A percentile compares a stretch with the other conserved stretches of the same genome.
These are phyloP conservation scores for Trametes cingulata DNA, from an alignment of 768 basidiomycete genomes.

Conservation along the genomic window DNA sequence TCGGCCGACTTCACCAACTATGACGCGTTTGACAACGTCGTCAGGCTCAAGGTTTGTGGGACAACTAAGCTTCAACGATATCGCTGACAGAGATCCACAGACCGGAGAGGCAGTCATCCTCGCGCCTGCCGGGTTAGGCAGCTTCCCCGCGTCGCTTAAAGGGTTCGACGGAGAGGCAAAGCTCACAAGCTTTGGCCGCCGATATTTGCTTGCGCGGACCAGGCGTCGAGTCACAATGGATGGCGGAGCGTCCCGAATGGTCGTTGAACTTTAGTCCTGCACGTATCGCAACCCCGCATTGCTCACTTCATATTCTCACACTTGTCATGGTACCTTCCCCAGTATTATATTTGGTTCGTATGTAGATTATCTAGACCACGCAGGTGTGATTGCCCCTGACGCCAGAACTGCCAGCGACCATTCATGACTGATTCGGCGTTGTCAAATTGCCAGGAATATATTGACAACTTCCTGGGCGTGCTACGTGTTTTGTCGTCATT, in stretches of 20 bases:
- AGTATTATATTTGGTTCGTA: no score
- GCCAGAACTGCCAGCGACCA: no score
- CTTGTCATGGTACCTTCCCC: no score
- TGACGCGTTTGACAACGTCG: conserved; percentile 67
- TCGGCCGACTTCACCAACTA: conserved; percentile 58
- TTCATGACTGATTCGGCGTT: background rate
- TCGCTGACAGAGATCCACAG: conserved; percentile 35
- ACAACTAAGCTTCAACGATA: background rate
- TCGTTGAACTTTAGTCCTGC: background rate
- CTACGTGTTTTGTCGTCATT: background rate
- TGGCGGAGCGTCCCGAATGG: conserved; percentile 24
- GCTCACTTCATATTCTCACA: no score
- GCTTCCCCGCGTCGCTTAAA: background rate
- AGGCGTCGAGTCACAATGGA: conserved; percentile 18
- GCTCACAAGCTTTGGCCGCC: conserved; percentile 25
- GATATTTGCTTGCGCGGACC: conserved; percentile 19
- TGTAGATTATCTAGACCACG: no score
- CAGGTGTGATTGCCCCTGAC: no score
- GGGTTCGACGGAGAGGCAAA: background rate
- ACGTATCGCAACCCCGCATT: no score
- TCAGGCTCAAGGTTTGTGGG: conserved; percentile 55
- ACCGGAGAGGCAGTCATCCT: conserved; percentile 73
- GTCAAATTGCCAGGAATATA: background rate
- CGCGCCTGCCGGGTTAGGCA: conserved; percentile 54
- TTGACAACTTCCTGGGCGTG: background rate